Base-by-base conservation (phyloP, 257 asterid genomes). In the Solanum raphanifolium region DNA sequence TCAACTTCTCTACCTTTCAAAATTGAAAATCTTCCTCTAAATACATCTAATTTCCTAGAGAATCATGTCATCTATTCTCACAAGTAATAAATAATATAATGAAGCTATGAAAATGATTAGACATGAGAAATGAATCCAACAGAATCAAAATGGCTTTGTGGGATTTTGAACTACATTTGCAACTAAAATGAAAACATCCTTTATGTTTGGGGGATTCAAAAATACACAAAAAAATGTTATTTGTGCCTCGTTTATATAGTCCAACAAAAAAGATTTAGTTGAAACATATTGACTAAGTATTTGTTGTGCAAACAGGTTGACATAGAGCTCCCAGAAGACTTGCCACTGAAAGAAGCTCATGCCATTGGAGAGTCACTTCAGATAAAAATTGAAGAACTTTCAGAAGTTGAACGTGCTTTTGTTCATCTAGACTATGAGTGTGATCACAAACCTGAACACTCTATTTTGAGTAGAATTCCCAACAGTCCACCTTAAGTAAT, bases 381-480 rank as follows among this genome's bases (percentile, higher is more conserved):
- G 90, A 95, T 95, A 35, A 95, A 93, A 94, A 95, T 95, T 5
- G 98, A 95, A 91, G 90, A 94, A 84, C 97, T 95, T 23, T 41
- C 93, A 0, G 98, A 95, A 89, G 98, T 95, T 13, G 98, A 94
- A 78, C 91, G 97, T 71, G 98, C 98, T 5, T 95, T 95, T 60
- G 98, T 95, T 36, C 98, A 95, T 90, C 95, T 95, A 21, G 98
- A 95, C 83, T 95, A 91, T 78, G 98, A 95, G 89, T 95, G 97
- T 87, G 95, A 94, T 82, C 98, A 95, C 88, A 95, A 95, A 89
- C 98, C 98, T 1, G 96, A 95, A 85, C 98, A 95, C 89, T 92
- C 95, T 27, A 72, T 95, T 86, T 93, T 92, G 88, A 91, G 92
- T 71, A 93, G 91, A 91, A 94, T 95, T 83, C 98, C 98, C 4